phyloP scores from a whole-genome alignment of 331 rosid genomes.

The Malus hybrid region DNA sequence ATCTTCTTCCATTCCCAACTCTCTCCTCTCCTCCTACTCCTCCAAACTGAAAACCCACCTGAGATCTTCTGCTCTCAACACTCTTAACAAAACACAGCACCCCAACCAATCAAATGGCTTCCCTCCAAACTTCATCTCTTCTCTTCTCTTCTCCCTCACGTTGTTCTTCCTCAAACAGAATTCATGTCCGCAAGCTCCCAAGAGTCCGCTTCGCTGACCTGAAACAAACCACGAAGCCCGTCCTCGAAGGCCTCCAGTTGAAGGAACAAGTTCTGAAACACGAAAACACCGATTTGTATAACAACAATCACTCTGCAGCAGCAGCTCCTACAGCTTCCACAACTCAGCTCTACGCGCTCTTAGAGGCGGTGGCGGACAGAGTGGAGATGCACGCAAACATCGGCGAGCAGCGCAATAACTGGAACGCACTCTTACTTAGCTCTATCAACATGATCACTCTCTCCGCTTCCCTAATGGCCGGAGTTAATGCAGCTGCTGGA shows the following conservation, averaged over 20 bases:
- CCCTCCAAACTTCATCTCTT: constrained; percentile 31
- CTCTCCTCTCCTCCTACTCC: background rate
- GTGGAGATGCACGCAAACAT: constrained; percentile 69
- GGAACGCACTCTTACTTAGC: constrained; percentile 62
- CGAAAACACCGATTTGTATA: background rate
- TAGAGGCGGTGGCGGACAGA: constrained; percentile 54
- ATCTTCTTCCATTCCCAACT: background rate
- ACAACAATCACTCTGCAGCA: background rate
- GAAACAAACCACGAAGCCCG: constrained; percentile 15
- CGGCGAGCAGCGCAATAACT: constrained; percentile 55
- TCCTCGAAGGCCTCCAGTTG: constrained; percentile 2
- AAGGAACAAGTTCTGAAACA: background rate
- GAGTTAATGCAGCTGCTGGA: constrained; percentile 9
- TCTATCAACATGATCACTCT: constrained; percentile 77
- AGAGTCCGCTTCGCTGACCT: constrained; percentile 2
- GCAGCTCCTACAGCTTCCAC: background rate
- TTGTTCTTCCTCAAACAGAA: constrained; percentile 17
- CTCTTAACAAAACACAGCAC: background rate
- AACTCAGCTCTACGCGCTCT: constrained; percentile 40
- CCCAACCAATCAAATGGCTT: constrained; percentile 30
- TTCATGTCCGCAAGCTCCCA: constrained; percentile 43
- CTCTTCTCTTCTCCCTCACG: background rate
- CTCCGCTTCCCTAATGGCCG: constrained; percentile 53
- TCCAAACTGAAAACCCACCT: background rate
- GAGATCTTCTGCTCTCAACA: background rate